phyloP scores from a whole-genome alignment of 164 flowering plant genomes.

The Magnolia officinalis region DNA sequence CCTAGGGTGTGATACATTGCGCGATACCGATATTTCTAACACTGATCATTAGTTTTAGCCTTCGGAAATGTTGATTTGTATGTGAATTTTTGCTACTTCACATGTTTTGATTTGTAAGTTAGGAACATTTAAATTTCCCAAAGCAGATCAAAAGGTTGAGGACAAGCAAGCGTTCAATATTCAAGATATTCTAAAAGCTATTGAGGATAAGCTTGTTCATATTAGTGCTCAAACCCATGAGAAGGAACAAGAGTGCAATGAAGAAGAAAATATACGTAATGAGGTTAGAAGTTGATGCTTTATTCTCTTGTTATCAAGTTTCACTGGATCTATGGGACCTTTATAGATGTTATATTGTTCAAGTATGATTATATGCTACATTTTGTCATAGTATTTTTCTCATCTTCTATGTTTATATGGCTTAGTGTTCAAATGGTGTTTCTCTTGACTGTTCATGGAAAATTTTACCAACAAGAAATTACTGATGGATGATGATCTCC shows the following conservation, averaged over 20 bases:
- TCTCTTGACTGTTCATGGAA: too few relatives aligned
- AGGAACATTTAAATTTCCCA: not conserved
- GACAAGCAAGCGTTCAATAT: conserved; percentile 17
- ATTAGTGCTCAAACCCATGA: conserved; percentile 30
- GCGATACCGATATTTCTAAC: too few relatives aligned
- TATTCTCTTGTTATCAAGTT: not conserved
- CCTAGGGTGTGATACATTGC: too few relatives aligned
- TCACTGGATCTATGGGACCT: not conserved
- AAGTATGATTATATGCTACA: not conserved
- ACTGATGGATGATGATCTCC: too few relatives aligned
- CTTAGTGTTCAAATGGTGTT: too few relatives aligned
- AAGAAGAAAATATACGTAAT: conserved; percentile 35
- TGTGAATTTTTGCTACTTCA: not conserved
- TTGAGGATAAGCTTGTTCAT: conserved; percentile 37
- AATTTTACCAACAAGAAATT: too few relatives aligned
- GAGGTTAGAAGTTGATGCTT: conserved; percentile 34
- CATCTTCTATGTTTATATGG: too few relatives aligned
- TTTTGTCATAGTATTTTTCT: not conserved
- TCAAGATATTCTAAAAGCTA: conserved; percentile 19
- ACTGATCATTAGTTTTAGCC: not conserved
- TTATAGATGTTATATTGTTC: not conserved
- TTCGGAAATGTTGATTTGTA: not conserved
- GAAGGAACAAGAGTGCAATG: conserved; percentile 40
- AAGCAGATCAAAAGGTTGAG: conserved; percentile 21
- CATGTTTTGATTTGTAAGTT: not conserved